Conservation (phyloP, 192 early-diverging fungal species). For the Linnemannia exigua region DNA sequence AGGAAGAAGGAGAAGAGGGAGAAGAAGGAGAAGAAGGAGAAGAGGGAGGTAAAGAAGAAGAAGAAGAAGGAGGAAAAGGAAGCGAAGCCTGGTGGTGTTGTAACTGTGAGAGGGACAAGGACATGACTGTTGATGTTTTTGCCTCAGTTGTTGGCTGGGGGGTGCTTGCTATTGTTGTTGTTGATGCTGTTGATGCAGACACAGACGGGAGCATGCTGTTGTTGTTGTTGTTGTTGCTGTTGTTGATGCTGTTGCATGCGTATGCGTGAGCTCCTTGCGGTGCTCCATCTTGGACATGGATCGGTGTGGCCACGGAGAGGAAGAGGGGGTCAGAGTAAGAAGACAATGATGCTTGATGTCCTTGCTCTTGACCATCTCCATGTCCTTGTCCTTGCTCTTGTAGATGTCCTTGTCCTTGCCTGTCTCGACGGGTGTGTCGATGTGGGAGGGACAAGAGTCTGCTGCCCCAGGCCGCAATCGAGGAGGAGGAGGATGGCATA, state of each 20-base stretch:
- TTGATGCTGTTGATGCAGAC: neutral
- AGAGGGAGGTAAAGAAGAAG: constrained; percentile 4
- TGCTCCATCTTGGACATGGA: neutral
- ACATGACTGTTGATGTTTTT: neutral
- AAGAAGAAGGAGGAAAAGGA: neutral
- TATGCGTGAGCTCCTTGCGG: neutral
- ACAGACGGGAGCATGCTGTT: neutral
- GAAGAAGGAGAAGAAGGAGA: constrained; percentile 5
- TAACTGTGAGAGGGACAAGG: neutral
- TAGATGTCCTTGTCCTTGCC: neutral
- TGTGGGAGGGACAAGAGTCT: constrained; percentile 8
- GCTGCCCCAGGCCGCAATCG: constrained; percentile 34
- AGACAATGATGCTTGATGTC: neutral
- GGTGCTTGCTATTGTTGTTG: neutral
- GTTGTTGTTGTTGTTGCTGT: neutral
- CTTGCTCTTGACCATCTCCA: neutral
- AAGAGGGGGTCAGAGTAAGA: neutral
- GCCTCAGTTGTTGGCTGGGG: neutral
- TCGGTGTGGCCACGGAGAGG: neutral
- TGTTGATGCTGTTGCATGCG: neutral
- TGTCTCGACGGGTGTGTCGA: neutral
- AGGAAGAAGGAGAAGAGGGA: constrained; percentile 8
- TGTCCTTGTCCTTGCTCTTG: neutral
- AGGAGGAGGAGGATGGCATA: constrained; percentile 17
- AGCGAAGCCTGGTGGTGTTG: neutral